Evolutionary conservation across 805 yeast species (phyloP).

Genomic region (Torulaspora gathmanii): DNA sequence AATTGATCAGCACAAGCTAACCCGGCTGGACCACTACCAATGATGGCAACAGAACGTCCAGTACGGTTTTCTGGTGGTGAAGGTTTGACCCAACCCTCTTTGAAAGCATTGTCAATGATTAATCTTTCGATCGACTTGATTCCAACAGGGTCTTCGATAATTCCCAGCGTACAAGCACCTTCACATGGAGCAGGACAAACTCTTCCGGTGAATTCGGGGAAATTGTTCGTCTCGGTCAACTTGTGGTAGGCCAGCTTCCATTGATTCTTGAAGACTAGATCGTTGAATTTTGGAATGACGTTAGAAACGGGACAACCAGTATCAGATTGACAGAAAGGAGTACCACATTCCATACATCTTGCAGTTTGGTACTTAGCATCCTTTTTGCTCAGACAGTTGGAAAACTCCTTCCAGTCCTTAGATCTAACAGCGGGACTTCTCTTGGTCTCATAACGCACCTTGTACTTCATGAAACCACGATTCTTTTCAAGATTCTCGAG

Average conservation of each 20-base stretch:
- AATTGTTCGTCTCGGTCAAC: constrained; percentile 91
- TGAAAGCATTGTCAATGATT: constrained; percentile 93
- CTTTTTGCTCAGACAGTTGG: constrained; percentile 72
- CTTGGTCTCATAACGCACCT: constrained; percentile 81
- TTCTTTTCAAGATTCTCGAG: constrained; percentile 56
- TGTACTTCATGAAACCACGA: constrained; percentile 91
- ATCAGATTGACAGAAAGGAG: constrained; percentile 97
- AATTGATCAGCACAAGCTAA: constrained; percentile 95
- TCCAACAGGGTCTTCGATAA: constrained; percentile 92
- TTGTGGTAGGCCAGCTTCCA: constrained; percentile 93
- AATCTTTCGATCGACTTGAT: constrained; percentile 94
- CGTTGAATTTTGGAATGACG: constrained; percentile 97
- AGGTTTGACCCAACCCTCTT: constrained; percentile 94
- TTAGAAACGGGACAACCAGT: constrained; percentile 98
- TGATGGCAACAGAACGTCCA: constrained; percentile 76
- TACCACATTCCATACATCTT: constrained; percentile 99
- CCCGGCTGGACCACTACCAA: constrained; percentile 98
- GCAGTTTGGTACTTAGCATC: constrained; percentile 91
- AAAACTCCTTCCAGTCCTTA: constrained; percentile 89
- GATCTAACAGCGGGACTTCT: constrained; percentile 71
- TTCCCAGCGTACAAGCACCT: constrained; percentile 92
- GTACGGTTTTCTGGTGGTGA: constrained; percentile 73
- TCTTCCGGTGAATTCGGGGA: constrained; percentile 98
- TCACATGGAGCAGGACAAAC: constrained; percentile 99
- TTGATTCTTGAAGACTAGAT: constrained; percentile 86